Evolutionary conservation across 805 yeast species (phyloP).

Genomic region (Aciculoconidium aculeatum): DNA sequence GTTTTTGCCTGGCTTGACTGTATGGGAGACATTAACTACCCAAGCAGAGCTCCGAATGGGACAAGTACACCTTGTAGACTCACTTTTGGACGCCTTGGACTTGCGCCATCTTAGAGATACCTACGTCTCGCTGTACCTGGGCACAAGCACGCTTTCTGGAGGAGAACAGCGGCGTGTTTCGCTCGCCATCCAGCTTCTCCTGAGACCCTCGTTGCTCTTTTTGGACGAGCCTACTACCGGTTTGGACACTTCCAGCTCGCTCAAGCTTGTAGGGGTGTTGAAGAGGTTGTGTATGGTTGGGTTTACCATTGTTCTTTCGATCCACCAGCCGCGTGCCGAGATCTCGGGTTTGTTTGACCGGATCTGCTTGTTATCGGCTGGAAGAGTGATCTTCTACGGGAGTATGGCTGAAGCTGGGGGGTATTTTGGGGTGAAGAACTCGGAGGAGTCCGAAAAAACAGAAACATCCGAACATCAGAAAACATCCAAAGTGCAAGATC

Average conservation of each 20-base stretch:
- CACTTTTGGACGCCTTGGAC: conserved; percentile 59
- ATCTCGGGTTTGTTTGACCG: conserved; percentile 18
- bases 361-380: conserved; percentile 22
- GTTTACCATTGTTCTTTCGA: conserved; percentile 18
- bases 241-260: conserved; percentile 21
- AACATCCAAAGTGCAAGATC: too few species aligned
- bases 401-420: conserved; percentile 11
- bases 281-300: conserved; percentile 18
- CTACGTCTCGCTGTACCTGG: conserved; percentile 39
- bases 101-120: conserved; percentile 59
- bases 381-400: conserved; percentile 20
- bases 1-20: conserved; percentile 64
- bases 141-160: conserved; percentile 14
- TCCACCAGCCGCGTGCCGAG: conserved; percentile 23
- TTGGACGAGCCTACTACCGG: conserved; percentile 27
- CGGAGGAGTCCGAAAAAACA: too few species aligned
- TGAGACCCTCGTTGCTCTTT: conserved; percentile 18
- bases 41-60: conserved; percentile 65
- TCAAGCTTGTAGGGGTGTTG: conserved; percentile 18
- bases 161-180: conserved; percentile 23
- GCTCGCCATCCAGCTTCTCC: conserved; percentile 20
- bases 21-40: conserved; percentile 60
- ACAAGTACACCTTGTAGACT: conserved; percentile 41
- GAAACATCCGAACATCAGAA: too few species aligned
- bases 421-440: too few species aligned